Percentiles rank a stretch among this genome's conserved stretches.
Evolutionary conservation across 2,329 filamentous ascomycete genomes (phyloP).

Genomic region (Scytalidium sp.): DNA sequence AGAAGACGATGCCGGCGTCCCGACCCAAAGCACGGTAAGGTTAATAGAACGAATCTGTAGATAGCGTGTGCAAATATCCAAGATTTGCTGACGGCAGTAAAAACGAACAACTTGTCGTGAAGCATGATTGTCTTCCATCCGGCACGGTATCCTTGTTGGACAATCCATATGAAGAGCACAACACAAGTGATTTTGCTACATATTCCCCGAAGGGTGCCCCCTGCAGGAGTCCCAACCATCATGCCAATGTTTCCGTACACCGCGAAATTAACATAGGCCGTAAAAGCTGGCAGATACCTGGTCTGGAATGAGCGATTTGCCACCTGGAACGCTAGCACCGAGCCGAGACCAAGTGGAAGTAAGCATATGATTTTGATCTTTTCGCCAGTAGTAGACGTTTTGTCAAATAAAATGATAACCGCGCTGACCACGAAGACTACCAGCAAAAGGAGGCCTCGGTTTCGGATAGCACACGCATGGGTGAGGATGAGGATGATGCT

Average conservation of each 20-base stretch:
- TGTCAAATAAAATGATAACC: conserved; percentile 12
- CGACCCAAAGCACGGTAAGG: conserved; percentile 21
- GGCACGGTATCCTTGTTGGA: conserved; percentile 11
- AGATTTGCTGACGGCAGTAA: conserved; percentile 22
- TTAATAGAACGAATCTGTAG: conserved; percentile 22
- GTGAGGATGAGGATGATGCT: conserved; percentile 18
- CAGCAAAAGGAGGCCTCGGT: conserved; percentile 13
- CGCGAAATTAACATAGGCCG: conserved; percentile 19
- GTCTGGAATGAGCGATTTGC: conserved; percentile 16
- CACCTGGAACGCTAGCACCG: conserved; percentile 12
- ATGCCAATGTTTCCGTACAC: conserved; percentile 22
- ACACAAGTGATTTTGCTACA: conserved; percentile 14
- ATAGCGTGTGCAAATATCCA: conserved; percentile 24
- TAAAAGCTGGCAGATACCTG: conserved; percentile 18
- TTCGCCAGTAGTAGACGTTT: conserved; percentile 12
- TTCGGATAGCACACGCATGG: conserved; percentile 17
- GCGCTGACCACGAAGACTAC: conserved; percentile 9
- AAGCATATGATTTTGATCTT: conserved; percentile 12
- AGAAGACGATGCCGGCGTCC: conserved; percentile 22
- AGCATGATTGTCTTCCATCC: conserved; percentile 20
- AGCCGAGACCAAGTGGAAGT: conserved; percentile 14
- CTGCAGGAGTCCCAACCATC: conserved; percentile 17
- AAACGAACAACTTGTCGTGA: conserved; percentile 29
- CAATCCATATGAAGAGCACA: conserved; percentile 13
- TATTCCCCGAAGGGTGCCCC: conserved; percentile 19